Evolutionary conservation across 2,329 filamentous ascomycete genomes (phyloP).

Genomic region (Hyphodiscus sp.): DNA sequence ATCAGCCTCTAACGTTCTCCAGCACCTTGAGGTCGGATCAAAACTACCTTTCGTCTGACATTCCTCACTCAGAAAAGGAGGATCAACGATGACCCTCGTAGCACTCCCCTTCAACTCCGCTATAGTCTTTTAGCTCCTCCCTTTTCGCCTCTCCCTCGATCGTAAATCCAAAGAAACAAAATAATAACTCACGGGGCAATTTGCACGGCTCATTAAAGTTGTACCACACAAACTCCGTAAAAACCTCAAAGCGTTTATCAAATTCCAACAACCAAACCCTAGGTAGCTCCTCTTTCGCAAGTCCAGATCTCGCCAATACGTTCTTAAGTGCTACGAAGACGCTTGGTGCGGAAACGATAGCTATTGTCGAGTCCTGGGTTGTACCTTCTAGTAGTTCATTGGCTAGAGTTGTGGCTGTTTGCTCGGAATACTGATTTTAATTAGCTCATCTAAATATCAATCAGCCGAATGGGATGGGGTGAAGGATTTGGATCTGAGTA

Average conservation of each 20-base stretch:
- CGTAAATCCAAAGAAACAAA: not conserved
- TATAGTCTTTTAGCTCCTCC: conserved; percentile 20
- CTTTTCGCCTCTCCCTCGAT: not conserved
- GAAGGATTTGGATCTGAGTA: not conserved
- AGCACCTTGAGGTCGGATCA: not conserved
- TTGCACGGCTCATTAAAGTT: conserved; percentile 65
- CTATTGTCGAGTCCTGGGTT: conserved; percentile 52
- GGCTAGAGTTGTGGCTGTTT: conserved; percentile 60
- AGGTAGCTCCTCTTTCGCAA: conserved; percentile 39
- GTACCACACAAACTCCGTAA: conserved; percentile 68
- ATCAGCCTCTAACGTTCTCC: not conserved
- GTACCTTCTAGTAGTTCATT: conserved; percentile 58
- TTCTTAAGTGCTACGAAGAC: conserved; percentile 74
- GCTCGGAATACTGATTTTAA: conserved; percentile 56
- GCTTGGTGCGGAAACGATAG: conserved; percentile 67
- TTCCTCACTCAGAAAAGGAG: conserved; percentile 72
- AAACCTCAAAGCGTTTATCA: conserved; percentile 66
- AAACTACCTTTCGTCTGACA: conserved; percentile 68
- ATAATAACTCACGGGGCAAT: conserved; percentile 44
- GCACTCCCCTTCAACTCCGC: conserved; percentile 54
- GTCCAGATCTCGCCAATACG: conserved; percentile 30
- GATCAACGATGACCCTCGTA: conserved; percentile 68
- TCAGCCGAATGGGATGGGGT: not conserved
- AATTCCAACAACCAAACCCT: conserved; percentile 64
- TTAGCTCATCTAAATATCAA: not conserved